Conservation (phyloP, 2,329 filamentous ascomycete genomes). For the Ophiostoma novo-ulmi region DNA sequence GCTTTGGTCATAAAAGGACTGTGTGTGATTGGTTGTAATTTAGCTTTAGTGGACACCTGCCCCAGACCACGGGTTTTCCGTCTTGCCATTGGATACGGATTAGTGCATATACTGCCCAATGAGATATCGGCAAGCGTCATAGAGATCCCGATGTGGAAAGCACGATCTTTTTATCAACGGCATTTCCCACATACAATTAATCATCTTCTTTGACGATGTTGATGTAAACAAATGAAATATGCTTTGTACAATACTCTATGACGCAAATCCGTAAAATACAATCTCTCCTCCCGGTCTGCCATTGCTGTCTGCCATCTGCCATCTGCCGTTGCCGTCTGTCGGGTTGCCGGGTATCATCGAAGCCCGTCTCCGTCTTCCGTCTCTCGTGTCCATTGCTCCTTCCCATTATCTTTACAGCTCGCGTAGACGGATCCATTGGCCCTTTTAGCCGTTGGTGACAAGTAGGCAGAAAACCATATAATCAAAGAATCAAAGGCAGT, state of each 20-base stretch:
- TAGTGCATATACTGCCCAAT: conserved; percentile 31
- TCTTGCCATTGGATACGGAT: background rate
- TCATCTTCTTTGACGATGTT: background rate
- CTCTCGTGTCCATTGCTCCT: background rate
- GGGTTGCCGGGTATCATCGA: background rate
- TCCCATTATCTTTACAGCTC: conserved; percentile 17
- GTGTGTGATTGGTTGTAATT: conserved; percentile 22
- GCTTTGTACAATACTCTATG: conserved; percentile 19
- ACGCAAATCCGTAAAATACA: conserved; percentile 16
- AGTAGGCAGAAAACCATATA: background rate
- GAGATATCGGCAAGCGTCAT: conserved; percentile 4
- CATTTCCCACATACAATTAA: background rate
- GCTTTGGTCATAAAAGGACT: conserved; percentile 27
- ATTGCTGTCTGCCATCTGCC: background rate
- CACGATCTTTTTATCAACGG: background rate
- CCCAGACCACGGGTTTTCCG: conserved; percentile 15
- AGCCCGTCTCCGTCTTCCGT: background rate
- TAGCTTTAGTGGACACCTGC: conserved; percentile 19
- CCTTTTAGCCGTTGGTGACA: background rate
- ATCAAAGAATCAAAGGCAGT: background rate
- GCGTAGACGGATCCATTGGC: background rate
- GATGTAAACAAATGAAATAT: conserved; percentile 12
- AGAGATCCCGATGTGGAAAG: background rate
- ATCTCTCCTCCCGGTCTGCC: background rate
- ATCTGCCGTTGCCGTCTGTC: background rate